Percentiles rank a stretch among this genome's conserved stretches.
phyloP scores from a whole-genome alignment of 176 grass and related monocot species.

The Themeda triandra region DNA sequence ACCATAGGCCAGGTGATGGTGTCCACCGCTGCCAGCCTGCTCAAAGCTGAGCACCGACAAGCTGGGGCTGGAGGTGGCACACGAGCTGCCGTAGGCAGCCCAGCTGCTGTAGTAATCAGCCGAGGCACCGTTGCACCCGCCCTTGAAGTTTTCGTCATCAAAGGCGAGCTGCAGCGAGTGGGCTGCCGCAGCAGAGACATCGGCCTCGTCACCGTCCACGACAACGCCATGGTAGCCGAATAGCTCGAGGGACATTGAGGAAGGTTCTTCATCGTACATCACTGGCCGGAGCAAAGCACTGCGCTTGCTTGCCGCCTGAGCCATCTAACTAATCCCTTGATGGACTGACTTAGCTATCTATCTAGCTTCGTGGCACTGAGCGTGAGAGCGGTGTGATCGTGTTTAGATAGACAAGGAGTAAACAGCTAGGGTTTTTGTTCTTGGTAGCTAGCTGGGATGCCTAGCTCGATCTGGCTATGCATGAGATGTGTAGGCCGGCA shows the following conservation, averaged over 20 bases:
- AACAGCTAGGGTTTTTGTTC: conserved; percentile 33
- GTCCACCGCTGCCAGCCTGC: conserved; percentile 20
- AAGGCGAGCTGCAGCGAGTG: conserved; percentile 26
- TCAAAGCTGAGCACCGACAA: conserved; percentile 93
- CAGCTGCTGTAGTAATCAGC: conserved; percentile 36
- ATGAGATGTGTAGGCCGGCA: conserved; percentile 29
- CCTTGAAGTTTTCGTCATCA: conserved; percentile 44
- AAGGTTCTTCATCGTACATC: conserved; percentile 34
- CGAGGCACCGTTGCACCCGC: not conserved
- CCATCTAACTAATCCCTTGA: conserved; percentile 19
- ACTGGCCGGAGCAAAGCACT: conserved; percentile 11
- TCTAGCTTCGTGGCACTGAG: conserved; percentile 5
- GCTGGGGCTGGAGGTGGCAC: conserved; percentile 55
- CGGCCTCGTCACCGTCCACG: conserved; percentile 28
- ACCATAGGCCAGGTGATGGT: conserved; percentile 8
- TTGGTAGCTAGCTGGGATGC: not conserved
- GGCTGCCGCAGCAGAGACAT: not conserved
- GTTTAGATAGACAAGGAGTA: not conserved
- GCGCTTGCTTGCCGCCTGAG: conserved; percentile 56
- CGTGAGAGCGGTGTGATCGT: not conserved
- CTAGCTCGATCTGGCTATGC: not conserved
- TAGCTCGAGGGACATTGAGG: conserved; percentile 66
- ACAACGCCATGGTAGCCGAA: conserved; percentile 33
- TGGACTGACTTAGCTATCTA: not conserved
- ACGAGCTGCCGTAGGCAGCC: conserved; percentile 4